These are phyloP conservation scores for Cyathus striatus DNA, from an alignment of 768 basidiomycete species.

Conservation along the genomic window DNA sequence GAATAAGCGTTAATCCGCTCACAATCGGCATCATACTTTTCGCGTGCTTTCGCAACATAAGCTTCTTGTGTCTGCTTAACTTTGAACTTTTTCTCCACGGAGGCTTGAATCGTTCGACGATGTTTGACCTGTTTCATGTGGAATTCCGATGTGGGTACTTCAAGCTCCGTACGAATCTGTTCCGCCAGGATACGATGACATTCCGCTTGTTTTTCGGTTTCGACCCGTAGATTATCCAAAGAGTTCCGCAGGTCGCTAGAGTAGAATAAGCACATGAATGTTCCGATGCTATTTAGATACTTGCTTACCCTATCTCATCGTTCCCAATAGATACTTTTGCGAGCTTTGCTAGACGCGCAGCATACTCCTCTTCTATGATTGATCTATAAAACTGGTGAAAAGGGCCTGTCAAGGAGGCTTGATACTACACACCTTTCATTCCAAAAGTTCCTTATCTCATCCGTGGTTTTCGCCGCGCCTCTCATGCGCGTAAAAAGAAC, in stretches of 20 bases:
- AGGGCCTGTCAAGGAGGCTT: too few relatives aligned
- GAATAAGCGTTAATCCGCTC: conserved; percentile 86
- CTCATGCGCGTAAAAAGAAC: conserved; percentile 86
- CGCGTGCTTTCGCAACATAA: conserved; percentile 80
- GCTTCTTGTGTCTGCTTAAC: conserved; percentile 80
- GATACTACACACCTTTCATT: conserved; percentile 72
- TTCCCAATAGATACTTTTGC: conserved; percentile 71
- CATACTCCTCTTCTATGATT: conserved; percentile 91
- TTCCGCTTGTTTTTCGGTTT: conserved; percentile 77
- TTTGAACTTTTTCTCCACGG: conserved; percentile 87
- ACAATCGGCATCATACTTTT: conserved; percentile 88
- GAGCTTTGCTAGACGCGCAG: conserved; percentile 74
- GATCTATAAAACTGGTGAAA: conserved; percentile 62
- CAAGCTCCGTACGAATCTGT: conserved; percentile 69
- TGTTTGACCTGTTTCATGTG: conserved; percentile 61
- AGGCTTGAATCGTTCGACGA: conserved; percentile 61
- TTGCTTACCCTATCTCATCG: conserved; percentile 93
- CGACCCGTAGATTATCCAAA: conserved; percentile 71
- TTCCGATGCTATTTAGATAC: too few relatives aligned
- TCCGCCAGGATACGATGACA: conserved; percentile 69
- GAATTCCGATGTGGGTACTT: conserved; percentile 57
- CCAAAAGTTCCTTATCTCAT: conserved; percentile 86
- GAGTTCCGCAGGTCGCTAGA: conserved; percentile 74
- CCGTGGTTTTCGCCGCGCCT: conserved; percentile 78
- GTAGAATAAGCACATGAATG: conserved; percentile 1